Evolutionary conservation across 352 stramenopile species (phyloP).

Genomic region (Halophytophthora polymorphica): DNA sequence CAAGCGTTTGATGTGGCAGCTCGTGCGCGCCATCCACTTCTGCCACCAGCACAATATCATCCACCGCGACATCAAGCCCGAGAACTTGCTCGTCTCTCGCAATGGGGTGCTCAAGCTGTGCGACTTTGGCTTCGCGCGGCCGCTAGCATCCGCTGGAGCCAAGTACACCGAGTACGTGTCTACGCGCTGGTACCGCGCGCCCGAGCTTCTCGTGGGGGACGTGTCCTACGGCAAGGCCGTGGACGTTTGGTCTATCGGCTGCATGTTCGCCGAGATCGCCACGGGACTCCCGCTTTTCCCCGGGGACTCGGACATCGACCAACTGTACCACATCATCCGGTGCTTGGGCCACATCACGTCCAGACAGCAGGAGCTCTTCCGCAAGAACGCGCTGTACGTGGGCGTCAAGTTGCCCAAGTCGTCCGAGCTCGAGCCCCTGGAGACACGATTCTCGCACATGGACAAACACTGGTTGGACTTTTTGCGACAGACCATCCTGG

Average conservation of each 20-base stretch:
- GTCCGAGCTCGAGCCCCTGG: slow-evolving; percentile 55
- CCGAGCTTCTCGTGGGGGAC: slow-evolving; percentile 89
- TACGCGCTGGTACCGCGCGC: slow-evolving; percentile 94
- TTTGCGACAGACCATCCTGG: slow-evolving; percentile 66
- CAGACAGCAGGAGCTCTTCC: slow-evolving; percentile 77
- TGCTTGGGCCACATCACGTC: slow-evolving; percentile 70
- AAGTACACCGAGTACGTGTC: slow-evolving; percentile 90
- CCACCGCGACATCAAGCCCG: slow-evolving; percentile 93
- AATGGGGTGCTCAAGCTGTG: slow-evolving; percentile 94
- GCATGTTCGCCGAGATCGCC: slow-evolving; percentile 96
- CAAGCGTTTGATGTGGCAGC: slow-evolving; percentile 83
- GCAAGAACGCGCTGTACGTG: slow-evolving; percentile 78
- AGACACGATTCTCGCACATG: slow-evolving; percentile 60
- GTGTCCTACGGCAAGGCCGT: slow-evolving; percentile 94
- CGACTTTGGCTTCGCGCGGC: slow-evolving; percentile 85
- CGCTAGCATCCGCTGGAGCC: slow-evolving; percentile 55
- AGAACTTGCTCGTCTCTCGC: slow-evolving; percentile 92
- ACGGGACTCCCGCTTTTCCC: slow-evolving; percentile 95
- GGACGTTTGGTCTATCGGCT: slow-evolving; percentile 96
- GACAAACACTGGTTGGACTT: slow-evolving; percentile 69
- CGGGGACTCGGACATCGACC: slow-evolving; percentile 96
- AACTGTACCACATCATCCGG: slow-evolving; percentile 84
- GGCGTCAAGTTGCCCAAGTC: slow-evolving; percentile 71
- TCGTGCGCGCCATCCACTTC: slow-evolving; percentile 87
- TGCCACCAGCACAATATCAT: slow-evolving; percentile 96